These are phyloP conservation scores for Tilletiopsis washingtonensis DNA, from an alignment of 1,284 basidiomycete species.

Conservation along the genomic window DNA sequence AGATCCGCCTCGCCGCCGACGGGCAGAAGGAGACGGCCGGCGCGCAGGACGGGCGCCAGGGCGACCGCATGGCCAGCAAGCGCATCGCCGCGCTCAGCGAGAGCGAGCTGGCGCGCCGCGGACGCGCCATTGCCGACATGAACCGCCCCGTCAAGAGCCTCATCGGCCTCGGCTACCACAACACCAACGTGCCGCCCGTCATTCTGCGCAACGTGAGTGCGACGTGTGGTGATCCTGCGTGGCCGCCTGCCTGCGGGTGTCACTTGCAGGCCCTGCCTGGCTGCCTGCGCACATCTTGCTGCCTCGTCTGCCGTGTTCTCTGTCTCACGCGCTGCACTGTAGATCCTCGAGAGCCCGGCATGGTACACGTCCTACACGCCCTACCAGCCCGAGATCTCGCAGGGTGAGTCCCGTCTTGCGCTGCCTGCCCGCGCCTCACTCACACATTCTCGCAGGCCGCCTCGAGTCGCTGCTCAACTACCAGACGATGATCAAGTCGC, in stretches of 20 bases:
- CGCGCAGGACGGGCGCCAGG: too few species aligned
- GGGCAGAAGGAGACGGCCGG: slow-evolving; percentile 55
- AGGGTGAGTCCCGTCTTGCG: slow-evolving; percentile 51
- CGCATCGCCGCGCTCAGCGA: slow-evolving; percentile 62
- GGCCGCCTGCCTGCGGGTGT: not conserved
- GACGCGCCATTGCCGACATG: slow-evolving; percentile 64
- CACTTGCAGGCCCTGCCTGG: not conserved
- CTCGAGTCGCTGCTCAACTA: slow-evolving; percentile 94
- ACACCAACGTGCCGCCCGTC: slow-evolving; percentile 41
- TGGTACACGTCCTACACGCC: slow-evolving; percentile 99
- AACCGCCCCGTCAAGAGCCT: slow-evolving; percentile 84
- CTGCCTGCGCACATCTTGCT: not conserved
- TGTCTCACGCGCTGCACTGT: not conserved
- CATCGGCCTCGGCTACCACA: slow-evolving; percentile 95
- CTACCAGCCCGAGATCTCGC: slow-evolving; percentile 78
- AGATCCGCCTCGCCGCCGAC: slow-evolving; percentile 53
- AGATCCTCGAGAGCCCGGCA: slow-evolving; percentile 91
- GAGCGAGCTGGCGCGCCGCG: slow-evolving; percentile 69
- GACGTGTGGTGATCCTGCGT: not conserved
- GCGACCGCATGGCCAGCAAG: too few species aligned
- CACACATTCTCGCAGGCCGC: slow-evolving; percentile 57
- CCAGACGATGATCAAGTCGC: slow-evolving; percentile 90
- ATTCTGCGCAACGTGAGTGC: slow-evolving; percentile 38
- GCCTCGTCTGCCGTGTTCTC: not conserved
- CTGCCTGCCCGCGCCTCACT: not conserved